Evolutionary conservation across 202 grass and related monocot species (phyloP).

Genomic region (Carex arenaria): DNA sequence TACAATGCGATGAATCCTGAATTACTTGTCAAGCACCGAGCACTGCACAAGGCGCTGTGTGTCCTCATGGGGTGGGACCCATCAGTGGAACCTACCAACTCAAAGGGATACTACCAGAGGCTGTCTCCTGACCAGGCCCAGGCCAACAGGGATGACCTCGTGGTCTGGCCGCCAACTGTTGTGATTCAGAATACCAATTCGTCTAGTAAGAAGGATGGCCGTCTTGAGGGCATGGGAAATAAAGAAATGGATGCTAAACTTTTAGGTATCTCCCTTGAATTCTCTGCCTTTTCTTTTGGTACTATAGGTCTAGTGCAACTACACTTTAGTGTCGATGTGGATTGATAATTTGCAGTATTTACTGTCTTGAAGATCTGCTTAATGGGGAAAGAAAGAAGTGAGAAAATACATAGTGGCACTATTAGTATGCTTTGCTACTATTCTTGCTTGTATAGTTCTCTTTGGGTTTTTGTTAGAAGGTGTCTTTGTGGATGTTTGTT

Average conservation of each 20-base stretch:
- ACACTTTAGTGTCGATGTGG: neutral
- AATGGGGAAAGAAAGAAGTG: neutral
- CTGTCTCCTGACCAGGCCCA: slow-evolving; percentile 55
- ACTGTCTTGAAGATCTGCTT: neutral
- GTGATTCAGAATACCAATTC: slow-evolving; percentile 64
- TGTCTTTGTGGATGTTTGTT: neutral
- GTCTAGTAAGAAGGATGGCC: slow-evolving; percentile 36
- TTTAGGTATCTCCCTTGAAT: slow-evolving; percentile 48
- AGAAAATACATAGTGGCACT: neutral
- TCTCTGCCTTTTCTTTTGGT: slow-evolving; percentile 11
- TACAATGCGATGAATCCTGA: slow-evolving; percentile 62
- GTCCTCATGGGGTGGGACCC: slow-evolving; percentile 84
- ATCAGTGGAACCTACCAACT: slow-evolving; percentile 45
- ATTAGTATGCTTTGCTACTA: neutral
- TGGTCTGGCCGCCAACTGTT: slow-evolving; percentile 73
- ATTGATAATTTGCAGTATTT: neutral
- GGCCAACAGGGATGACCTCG: slow-evolving; percentile 64
- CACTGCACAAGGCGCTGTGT: slow-evolving; percentile 77
- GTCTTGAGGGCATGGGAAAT: slow-evolving; percentile 46
- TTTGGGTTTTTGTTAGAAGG: neutral
- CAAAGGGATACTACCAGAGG: slow-evolving; percentile 39
- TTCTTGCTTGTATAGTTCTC: neutral
- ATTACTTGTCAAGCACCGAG: slow-evolving; percentile 65
- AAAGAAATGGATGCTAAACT: slow-evolving; percentile 76
- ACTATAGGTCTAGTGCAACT: neutral